These are phyloP conservation scores for Furcasterigmium sp. DNA, from an alignment of 2,329 filamentous ascomycete species.

Conservation along the genomic window DNA sequence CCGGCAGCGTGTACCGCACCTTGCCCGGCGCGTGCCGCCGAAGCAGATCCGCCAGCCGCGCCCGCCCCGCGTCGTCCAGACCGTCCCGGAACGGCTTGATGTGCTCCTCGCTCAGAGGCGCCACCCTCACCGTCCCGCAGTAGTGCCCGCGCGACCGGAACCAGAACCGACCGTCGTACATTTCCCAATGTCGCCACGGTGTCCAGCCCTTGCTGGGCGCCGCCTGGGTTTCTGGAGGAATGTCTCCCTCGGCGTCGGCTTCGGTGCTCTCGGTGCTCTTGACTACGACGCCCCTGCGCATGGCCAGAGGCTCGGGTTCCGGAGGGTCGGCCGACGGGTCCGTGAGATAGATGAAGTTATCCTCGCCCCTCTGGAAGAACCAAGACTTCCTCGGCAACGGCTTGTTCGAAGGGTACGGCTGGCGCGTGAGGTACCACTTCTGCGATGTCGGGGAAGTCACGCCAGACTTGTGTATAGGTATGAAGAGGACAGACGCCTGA, in stretches of 20 bases:
- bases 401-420: conserved; percentile 35
- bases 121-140: conserved; percentile 34
- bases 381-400: conserved; percentile 20
- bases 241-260: too few species aligned
- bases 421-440: conserved; percentile 41
- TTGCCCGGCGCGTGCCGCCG: conserved; percentile 49
- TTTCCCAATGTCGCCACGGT: conserved; percentile 27
- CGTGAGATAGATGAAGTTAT: too few species aligned
- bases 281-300: too few species aligned
- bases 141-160: conserved; percentile 40
- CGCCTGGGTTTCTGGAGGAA: too few species aligned
- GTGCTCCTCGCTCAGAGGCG: conserved; percentile 38
- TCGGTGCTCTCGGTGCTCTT: too few species aligned
- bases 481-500: conserved; percentile 31
- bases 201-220: too few species aligned
- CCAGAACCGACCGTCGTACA: conserved; percentile 62
- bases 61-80: conserved; percentile 25
- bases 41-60: conserved; percentile 34
- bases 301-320: too few species aligned
- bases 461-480: conserved; percentile 23
- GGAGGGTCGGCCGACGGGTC: too few species aligned
- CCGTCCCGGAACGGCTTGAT: conserved; percentile 43
- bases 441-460: conserved; percentile 12
- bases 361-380: too few species aligned
- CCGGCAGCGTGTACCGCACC: conserved; percentile 49